Base-by-base conservation (phyloP, 2,329 filamentous ascomycete genomes). In the Fusarium coicis region DNA sequence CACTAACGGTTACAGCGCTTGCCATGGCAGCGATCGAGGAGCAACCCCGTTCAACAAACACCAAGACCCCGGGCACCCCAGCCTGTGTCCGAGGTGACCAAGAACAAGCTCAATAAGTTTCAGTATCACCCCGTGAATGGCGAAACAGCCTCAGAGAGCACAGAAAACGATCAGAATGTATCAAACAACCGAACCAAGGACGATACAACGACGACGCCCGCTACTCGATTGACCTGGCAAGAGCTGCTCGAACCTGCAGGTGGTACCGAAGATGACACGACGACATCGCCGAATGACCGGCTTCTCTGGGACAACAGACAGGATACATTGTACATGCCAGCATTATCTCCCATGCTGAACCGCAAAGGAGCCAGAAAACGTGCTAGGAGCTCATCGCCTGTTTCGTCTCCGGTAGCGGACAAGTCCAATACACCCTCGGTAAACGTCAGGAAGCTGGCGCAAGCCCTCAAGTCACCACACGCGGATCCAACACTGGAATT, bases 401-500 rank as follows among this genome's bases (percentile, higher is more conserved):
- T 87, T 4, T 91, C 91, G 10, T 95, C 93, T 4, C 92, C 93
- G 2, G 86, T 87, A 52, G 68, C 81, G 21, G 83, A 87, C 19
- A 86, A 84, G 56, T 75, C 81, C 10, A 81, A 79, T 32, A 83
- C 84, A 2, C 84, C 85, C 11, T 77, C 86, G 0, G 83, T 91
- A 68, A 89, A 93, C 74, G 82, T 91, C 43, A 87, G 89, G 76
- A 86, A 87, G 70, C 81, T 92, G 46, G 87, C 88, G 43, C 85
- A 87, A 60, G 85, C 89, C 2, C 81, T 93, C 47, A 91, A 88
- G 73, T 92, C 92, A 2, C 91, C 91, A 18, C 89, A 92, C 72
- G 87, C 90, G 37, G 93, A 95, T 76, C 92, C 93, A 42, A 92
- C 92, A 5, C 82, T 92, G 37, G 92, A 95, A 72, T 82, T 95